A percentile compares a stretch with the other conserved stretches of the same genome.
Conservation (phyloP, 495 filamentous ascomycete genomes). For the Margaritispora aquatica region DNA sequence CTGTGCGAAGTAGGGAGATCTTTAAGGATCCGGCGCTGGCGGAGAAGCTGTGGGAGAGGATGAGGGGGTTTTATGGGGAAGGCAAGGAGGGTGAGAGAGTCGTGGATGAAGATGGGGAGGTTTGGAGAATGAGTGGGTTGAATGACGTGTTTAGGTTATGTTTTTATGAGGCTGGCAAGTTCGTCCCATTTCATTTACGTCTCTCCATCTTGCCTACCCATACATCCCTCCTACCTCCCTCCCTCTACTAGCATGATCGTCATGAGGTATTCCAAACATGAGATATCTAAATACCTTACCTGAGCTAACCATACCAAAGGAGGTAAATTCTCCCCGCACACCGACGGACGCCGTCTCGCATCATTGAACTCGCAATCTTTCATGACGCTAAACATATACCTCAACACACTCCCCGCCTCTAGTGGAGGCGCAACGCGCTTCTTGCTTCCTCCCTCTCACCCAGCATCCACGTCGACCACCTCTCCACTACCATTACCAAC, state of each 20-base stretch:
- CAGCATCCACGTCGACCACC: too few species aligned
- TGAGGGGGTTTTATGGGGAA: constrained; percentile 1
- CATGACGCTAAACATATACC: constrained; percentile 15
- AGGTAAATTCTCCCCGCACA: constrained; percentile 15
- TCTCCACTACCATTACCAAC: too few species aligned
- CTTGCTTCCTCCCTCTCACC: constrained; percentile 3
- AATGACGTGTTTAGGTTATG: constrained; percentile 14
- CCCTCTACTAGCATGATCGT: too few species aligned
- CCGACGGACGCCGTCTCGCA: constrained; percentile 1
- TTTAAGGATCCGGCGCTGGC: constrained; percentile 1
- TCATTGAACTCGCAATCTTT: constrained; percentile 6
- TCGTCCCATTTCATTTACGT: not conserved
- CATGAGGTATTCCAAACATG: too few species aligned
- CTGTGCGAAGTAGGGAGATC: constrained; percentile 3
- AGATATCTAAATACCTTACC: not conserved
- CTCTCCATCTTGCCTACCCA: not conserved
- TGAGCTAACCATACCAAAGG: not conserved
- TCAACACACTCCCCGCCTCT: not conserved
- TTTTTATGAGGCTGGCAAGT: constrained; percentile 8
- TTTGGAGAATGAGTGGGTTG: constrained; percentile 5
- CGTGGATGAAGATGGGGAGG: constrained; percentile 9
- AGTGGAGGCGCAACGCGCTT: constrained; percentile 5
- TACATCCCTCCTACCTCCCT: too few species aligned
- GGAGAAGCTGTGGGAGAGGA: not conserved
- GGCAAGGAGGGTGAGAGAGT: not conserved